A percentile compares a stretch with the other conserved stretches of the same genome.
Conservation (phyloP, 352 stramenopile genomes). For the Bremia lactucae region DNA sequence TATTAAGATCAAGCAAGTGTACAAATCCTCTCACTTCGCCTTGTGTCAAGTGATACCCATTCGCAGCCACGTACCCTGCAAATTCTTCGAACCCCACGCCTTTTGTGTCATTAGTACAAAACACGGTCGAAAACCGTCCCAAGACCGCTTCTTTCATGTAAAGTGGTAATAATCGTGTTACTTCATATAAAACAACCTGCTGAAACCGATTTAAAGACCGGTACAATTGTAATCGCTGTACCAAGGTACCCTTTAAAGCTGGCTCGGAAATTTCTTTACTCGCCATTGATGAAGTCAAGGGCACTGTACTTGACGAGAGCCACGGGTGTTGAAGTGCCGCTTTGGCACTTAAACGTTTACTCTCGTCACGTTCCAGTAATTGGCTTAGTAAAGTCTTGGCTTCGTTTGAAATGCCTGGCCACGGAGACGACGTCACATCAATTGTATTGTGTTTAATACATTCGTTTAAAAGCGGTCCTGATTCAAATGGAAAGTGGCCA, state of each 20-base stretch:
- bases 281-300: constrained; percentile 18
- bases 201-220: constrained; percentile 63
- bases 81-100: constrained; percentile 49
- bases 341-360: constrained; percentile 34
- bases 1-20: constrained; percentile 44
- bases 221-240: constrained; percentile 68
- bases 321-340: constrained; percentile 59
- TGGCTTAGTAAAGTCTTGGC: constrained; percentile 41
- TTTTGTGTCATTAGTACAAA: constrained; percentile 28
- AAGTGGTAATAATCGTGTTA: constrained; percentile 39
- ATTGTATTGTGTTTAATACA: constrained; percentile 48
- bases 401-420: constrained; percentile 39
- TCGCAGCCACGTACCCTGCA: constrained; percentile 32
- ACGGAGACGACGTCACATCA: constrained; percentile 37
- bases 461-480: constrained; percentile 49
- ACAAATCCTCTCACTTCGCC: constrained; percentile 56
- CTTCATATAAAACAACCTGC: constrained; percentile 48
- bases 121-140: constrained; percentile 61
- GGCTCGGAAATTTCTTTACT: constrained; percentile 17
- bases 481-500: constrained; percentile 53
- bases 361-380: constrained; percentile 40
- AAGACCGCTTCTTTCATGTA: constrained; percentile 46
- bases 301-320: constrained; percentile 26
- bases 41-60: constrained; percentile 49
- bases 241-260: constrained; percentile 46